Percentiles rank a stretch among this genome's conserved stretches.
These are phyloP conservation scores for Pseudonitzschia pungens DNA, from an alignment of 108 stramenopile species.

Conservation along the genomic window DNA sequence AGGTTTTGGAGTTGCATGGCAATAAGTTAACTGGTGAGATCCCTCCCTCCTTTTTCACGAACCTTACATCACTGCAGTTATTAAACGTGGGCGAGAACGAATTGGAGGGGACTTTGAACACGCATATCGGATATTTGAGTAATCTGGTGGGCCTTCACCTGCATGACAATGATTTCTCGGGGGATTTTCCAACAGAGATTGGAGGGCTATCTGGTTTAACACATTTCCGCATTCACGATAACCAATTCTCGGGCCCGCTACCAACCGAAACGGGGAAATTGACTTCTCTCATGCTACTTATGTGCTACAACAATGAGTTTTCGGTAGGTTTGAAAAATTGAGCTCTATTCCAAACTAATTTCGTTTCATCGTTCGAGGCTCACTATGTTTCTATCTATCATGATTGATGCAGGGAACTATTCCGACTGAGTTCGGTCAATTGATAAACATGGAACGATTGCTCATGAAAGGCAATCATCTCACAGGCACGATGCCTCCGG, in stretches of 20 bases:
- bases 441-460: not conserved
- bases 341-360: not conserved
- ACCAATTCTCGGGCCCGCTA: constrained; percentile 24
- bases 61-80: not conserved
- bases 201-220: constrained; percentile 34
- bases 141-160: constrained; percentile 49
- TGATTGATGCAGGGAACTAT: not conserved
- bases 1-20: constrained; percentile 47
- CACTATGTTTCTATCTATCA: constrained; percentile 22
- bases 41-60: constrained; percentile 26
- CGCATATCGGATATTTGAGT: constrained; percentile 53
- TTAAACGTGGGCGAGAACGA: constrained; percentile 40
- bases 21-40: constrained; percentile 46
- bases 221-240: constrained; percentile 18
- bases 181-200: constrained; percentile 56
- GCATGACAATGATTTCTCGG: constrained; percentile 49
- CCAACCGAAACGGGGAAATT: constrained; percentile 32
- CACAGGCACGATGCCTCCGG: constrained; percentile 42
- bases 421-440: not conserved
- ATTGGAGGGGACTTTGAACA: constrained; percentile 49
- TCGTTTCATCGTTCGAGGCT: constrained; percentile 15
- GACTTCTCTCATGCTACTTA: not conserved
- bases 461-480: constrained; percentile 35
- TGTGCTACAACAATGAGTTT: constrained; percentile 7
- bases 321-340: constrained; percentile 15